Evolutionary conservation across 495 filamentous ascomycete genomes (phyloP), one percentile per base, ranked within the genome.

Genomic region (Xeromyces bisporus): DNA sequence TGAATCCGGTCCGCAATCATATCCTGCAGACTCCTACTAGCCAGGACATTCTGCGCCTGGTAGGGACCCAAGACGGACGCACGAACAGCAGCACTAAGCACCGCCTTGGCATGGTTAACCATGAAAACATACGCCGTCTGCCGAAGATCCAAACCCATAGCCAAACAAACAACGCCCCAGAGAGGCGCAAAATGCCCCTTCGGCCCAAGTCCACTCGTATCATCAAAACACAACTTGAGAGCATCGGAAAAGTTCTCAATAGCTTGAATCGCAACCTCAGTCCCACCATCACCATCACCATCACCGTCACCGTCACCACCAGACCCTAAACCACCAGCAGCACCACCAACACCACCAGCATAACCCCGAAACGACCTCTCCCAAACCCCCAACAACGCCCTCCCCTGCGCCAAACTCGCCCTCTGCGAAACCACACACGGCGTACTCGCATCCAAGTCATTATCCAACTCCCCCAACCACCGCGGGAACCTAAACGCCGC

Each of bases 31-130:
- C 53, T 60, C 23, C 44, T 53, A 37, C 76, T 70, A 2, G 82
- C 86, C 18, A 99, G 60, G 27, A 92, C 55, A 46, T 62, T 73
- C 53, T 99, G 83, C 30, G 81, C 80, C 50, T 91, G 80, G 50
- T 94, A 99, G 12, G 91, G 87, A 0, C 89, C 89, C 57, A 94
- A 74, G 21, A 93, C 71, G 14, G 79, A 73, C 15, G 89, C 80
- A 8, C 89, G 62, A 35, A 99, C 87, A 2, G 78, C 91, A 1
- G 89, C 89, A 35, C 80, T 86, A 7, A 92, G 58, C 15, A 94
- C 60, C 1, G 87, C 82, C 51, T 92, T 89, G 11, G 77, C 78
- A 50, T 96, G 89, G 33, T 76, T 75, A 34, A 94, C 60, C 45
- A 97, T 57, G 51, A 86, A 96, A 3, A 87, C 62, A 52, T 93